Conservation (phyloP, 2,329 filamentous ascomycete species). For the Endoconidiophora laricicola region DNA sequence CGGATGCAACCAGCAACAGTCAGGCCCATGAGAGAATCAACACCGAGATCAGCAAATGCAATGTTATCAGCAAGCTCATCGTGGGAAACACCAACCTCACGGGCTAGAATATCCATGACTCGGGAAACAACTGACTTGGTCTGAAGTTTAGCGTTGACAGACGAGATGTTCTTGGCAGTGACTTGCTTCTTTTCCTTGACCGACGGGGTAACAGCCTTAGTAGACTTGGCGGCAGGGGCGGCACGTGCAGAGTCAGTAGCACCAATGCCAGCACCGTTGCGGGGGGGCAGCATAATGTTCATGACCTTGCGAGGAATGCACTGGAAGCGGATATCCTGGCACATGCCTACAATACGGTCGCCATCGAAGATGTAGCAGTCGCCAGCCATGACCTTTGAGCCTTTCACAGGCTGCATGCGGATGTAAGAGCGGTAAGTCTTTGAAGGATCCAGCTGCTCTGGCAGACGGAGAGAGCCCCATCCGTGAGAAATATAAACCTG, state of each 20-base stretch:
- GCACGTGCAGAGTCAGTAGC: constrained; percentile 21
- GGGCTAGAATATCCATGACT: constrained; percentile 37
- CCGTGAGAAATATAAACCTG: constrained; percentile 44
- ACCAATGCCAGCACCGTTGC: constrained; percentile 28
- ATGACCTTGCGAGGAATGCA: constrained; percentile 48
- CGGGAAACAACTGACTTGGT: constrained; percentile 24
- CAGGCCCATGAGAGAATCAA: constrained; percentile 45
- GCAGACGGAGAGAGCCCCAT: constrained; percentile 37
- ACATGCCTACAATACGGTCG: constrained; percentile 30
- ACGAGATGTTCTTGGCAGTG: constrained; percentile 28
- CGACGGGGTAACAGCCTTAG: constrained; percentile 20
- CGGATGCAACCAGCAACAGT: constrained; percentile 39
- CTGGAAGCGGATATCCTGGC: constrained; percentile 46
- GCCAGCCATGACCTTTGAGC: constrained; percentile 31
- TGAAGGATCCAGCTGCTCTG: constrained; percentile 26
- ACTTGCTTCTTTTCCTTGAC: constrained; percentile 29
- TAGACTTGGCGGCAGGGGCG: constrained; percentile 19
- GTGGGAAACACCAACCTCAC: constrained; percentile 36
- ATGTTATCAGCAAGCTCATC: constrained; percentile 40
- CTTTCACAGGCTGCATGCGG: constrained; percentile 38
- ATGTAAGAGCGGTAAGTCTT: constrained; percentile 41
- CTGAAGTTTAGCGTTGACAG: constrained; percentile 34
- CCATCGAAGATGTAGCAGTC: constrained; percentile 39
- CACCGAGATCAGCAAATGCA: constrained; percentile 38
- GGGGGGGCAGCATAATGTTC: constrained; percentile 49